Evolutionary conservation across 2,329 filamentous ascomycete genomes (phyloP), one percentile per base, ranked within the genome.

Genomic region (Daldinia eschscholtzii): DNA sequence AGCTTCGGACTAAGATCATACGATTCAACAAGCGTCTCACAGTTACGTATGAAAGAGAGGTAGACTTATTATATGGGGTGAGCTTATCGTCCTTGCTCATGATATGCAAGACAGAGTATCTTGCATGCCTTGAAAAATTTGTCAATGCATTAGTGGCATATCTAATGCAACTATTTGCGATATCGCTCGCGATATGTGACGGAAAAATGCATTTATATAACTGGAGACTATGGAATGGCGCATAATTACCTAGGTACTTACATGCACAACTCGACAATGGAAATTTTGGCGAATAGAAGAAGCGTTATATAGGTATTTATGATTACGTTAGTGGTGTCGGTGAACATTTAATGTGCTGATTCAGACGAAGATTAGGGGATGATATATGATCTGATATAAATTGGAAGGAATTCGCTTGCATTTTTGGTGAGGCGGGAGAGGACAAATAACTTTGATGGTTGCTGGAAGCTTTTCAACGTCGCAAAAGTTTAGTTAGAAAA

Each of bases 401-500:
- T 33, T 52, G 28, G n/a, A 33, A 52, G 28, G 48, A 52, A 26
- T 33, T n/a, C 10, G 26, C 48, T 52, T 52, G 18, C 48, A 35
- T 52, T 6, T 33, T 20, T 28, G 26, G 13, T 15, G 44, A 28
- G 13, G 44, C 3, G 20, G 26, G 28, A 52, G 26, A 52, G 3
- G n/a, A n/a, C n/a, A n/a, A 15, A 33, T 52, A 13, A 33, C 3
- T 52, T 33, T 15, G 12, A 30, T 52, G 6, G 30, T 52, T 13
- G 26, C 9, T 20, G 15, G 12, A 37, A 33, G 30, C 30, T 33
- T 33, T 33, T 33, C 9, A 6, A 33, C 6, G 30, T 33, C 30
- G 30, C 9, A 33, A 6, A 37, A 37, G 35, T 13, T 13, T 13
- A 4, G 35, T 37, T 33, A 10, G 10, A 30, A 48, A 15, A 15